Percentiles rank a stretch among this genome's conserved stretches.
Evolutionary conservation across 2,329 filamentous ascomycete species (phyloP).

Genomic region (Cladorrhinum sp.): DNA sequence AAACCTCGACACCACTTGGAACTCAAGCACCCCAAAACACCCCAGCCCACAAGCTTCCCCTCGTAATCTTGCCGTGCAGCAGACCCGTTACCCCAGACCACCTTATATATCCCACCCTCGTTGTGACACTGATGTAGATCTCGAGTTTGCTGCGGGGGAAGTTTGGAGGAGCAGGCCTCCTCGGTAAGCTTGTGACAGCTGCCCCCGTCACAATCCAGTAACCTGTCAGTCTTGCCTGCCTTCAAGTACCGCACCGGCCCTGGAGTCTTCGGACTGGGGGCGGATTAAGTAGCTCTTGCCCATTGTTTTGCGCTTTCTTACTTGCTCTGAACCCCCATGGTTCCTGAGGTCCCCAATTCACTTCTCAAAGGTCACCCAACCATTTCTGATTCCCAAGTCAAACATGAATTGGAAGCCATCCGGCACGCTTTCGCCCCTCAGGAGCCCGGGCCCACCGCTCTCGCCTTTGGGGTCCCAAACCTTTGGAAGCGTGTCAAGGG

Average conservation of each 20-base stretch:
- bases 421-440: neutral
- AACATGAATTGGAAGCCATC: conserved; percentile 6
- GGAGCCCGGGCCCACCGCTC: neutral
- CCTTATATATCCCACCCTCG: neutral
- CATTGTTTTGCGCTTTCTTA: neutral
- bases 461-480: conserved; percentile 38
- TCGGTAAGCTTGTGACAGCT: conserved; percentile 7
- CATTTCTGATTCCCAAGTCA: neutral
- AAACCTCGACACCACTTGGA: neutral
- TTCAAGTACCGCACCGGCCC: neutral
- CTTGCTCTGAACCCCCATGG: neutral
- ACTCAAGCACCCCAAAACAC: neutral
- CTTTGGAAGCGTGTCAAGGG: conserved; percentile 28
- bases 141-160: neutral
- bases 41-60: too few species aligned
- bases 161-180: neutral
- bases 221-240: neutral
- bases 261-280: neutral
- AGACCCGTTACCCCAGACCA: neutral
- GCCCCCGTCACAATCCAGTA: neutral
- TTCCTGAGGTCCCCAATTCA: neutral
- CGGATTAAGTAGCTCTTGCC: neutral
- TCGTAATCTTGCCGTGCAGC: too few species aligned
- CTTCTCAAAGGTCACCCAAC: conserved; percentile 3
- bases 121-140: neutral